Base-by-base conservation (phyloP, 176 grass and related monocot genomes). In the Avena sativa region DNA sequence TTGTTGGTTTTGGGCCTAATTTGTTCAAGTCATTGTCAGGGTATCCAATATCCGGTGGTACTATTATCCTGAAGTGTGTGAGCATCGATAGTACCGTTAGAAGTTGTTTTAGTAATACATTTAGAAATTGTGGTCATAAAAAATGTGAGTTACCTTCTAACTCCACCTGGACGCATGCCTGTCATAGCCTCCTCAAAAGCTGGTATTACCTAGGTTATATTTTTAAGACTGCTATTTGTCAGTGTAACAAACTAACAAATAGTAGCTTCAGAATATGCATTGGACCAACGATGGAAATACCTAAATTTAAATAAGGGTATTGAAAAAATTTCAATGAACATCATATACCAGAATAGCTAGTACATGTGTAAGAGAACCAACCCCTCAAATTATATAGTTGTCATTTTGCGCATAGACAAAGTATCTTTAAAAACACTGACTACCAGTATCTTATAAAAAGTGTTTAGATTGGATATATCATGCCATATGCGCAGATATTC, bases 151-250 rank as follows among this genome's bases (percentile, higher is more conserved):
- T 86, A 95, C 96, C 96, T 98, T 71, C 96, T 92, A 82, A 98
- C 73, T 76, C 93, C 93, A 58, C 96, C 93, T 49, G 82, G 86
- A 32, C 87, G 49, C 96, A 98, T 98, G 85, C 92, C 96, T 80
- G 25, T 64, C 66, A 95, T 87, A 65, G 96, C 96, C 88, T 98
- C 96, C 70, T 98, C 96, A 92, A 98, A 98, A 84, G 93, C 96
- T 80, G 96, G 96, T 94, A 98, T 98, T 48, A 98, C 93, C 96
- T 98, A 76, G 76, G 86, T 73, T 1, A 53, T 76, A 12, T 53
- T 76, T 34, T 69, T 16, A 63, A n/a, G 73, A 92, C 53, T 14
- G 30, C 25, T 87, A 74, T 15, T 74, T 87, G 26, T 95, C 12
- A 92, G 23, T 74, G n/a, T 2, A 11, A 48, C 61, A 6, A 4